Conservation (phyloP, 2,329 filamentous ascomycete species). For the Sporothrix schenckii region DNA sequence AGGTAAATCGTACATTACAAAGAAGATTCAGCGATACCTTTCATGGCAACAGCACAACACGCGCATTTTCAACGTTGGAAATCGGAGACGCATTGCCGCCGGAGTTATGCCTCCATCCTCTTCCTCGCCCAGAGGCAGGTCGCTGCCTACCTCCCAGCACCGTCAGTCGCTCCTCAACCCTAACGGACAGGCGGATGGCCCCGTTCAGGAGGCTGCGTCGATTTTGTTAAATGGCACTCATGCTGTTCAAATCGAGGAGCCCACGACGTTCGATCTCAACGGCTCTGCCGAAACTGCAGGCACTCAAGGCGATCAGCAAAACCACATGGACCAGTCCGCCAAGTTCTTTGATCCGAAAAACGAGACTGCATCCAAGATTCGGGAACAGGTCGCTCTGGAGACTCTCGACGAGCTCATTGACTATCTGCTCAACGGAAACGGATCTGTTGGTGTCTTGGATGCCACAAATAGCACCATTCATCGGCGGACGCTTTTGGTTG, state of each 20-base stretch:
- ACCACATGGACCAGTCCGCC: constrained; percentile 81
- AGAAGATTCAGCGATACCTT: constrained; percentile 92
- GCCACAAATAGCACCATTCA: constrained; percentile 95
- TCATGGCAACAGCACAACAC: constrained; percentile 98
- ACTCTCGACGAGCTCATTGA: constrained; percentile 90
- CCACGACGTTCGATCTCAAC: constrained; percentile 48
- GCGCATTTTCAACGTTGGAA: constrained; percentile 95
- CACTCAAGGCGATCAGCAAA: constrained; percentile 37
- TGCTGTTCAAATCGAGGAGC: constrained; percentile 47
- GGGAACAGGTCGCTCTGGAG: constrained; percentile 89
- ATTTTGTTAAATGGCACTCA: constrained; percentile 61
- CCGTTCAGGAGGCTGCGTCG: constrained; percentile 57
- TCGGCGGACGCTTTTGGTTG: constrained; percentile 79
- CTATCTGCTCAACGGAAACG: constrained; percentile 79
- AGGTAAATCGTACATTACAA: constrained; percentile 98
- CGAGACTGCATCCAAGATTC: constrained; percentile 74
- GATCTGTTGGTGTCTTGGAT: constrained; percentile 92
- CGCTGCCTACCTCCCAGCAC: background rate
- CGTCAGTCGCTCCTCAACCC: constrained; percentile 34
- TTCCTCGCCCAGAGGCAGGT: constrained; percentile 38
- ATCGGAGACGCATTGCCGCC: constrained; percentile 79
- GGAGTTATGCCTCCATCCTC: constrained; percentile 50
- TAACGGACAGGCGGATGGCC: constrained; percentile 45
- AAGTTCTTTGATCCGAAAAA: constrained; percentile 94
- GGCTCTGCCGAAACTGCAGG: constrained; percentile 13